A percentile compares a stretch with the other conserved stretches of the same genome.
These are phyloP conservation scores for Pseudogymnoascus sp. DNA, from an alignment of 2,329 filamentous ascomycete species.

Conservation along the genomic window DNA sequence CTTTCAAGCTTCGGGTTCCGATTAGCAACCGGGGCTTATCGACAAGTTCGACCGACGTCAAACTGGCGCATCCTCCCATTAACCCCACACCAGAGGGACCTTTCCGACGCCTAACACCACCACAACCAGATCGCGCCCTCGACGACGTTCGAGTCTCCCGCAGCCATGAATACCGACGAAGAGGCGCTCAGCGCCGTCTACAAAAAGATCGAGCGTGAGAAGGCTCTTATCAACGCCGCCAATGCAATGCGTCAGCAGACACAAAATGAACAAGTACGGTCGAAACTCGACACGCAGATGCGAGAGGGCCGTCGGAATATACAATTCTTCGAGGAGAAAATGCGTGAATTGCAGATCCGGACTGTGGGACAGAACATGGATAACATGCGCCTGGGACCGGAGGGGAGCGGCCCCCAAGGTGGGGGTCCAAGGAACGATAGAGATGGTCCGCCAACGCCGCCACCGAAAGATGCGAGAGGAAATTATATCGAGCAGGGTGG, in stretches of 20 bases:
- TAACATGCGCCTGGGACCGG: conserved; percentile 55
- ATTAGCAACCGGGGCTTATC: conserved; percentile 9
- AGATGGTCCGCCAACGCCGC: conserved; percentile 52
- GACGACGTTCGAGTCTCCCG: conserved; percentile 9
- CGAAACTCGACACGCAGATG: conserved; percentile 86
- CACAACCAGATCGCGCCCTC: conserved; percentile 1
- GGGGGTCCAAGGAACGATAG: conserved; percentile 39
- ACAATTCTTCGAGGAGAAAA: conserved; percentile 88
- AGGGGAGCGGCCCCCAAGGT: conserved; percentile 32
- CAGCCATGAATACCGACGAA: conserved; percentile 54
- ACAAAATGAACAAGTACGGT: conserved; percentile 84
- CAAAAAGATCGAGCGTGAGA: conserved; percentile 97
- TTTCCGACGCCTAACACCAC: neutral
- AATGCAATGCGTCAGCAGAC: conserved; percentile 94
- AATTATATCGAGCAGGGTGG: conserved; percentile 37
- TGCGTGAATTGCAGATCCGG: conserved; percentile 80
- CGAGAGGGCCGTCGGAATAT: conserved; percentile 89
- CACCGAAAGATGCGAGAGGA: conserved; percentile 61
- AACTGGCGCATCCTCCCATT: conserved; percentile 2
- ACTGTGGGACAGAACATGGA: conserved; percentile 62
- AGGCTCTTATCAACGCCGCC: conserved; percentile 87
- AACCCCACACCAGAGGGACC: conserved; percentile 9
- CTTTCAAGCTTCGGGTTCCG: conserved; percentile 4
- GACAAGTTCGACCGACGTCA: conserved; percentile 5
- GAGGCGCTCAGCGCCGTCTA: conserved; percentile 70